A percentile compares a stretch with the other conserved stretches of the same genome.
Evolutionary conservation across 2,329 filamentous ascomycete genomes (phyloP).

Genomic region (Colletotrichum tamarilloi): DNA sequence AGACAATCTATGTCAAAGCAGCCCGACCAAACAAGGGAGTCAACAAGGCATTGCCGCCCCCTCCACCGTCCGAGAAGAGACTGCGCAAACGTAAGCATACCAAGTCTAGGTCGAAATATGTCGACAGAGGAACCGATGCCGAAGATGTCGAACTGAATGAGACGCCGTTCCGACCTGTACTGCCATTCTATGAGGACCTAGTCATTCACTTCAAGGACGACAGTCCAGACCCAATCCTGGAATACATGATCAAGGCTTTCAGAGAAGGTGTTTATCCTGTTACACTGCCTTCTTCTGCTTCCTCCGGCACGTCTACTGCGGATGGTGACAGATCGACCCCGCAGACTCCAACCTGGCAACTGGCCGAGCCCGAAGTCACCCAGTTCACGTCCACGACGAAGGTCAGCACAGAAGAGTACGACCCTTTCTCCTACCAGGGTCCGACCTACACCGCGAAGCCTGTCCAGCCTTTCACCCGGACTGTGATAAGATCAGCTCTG

Average conservation of each 20-base stretch:
- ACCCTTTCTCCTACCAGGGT: slow-evolving; percentile 55
- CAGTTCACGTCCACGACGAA: slow-evolving; percentile 20
- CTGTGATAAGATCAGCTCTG: slow-evolving; percentile 45
- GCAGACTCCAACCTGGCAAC: slow-evolving; percentile 12
- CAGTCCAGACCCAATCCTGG: slow-evolving; percentile 53
- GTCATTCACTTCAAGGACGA: slow-evolving; percentile 65
- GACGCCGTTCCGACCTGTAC: slow-evolving; percentile 53
- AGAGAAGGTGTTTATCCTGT: slow-evolving; percentile 50
- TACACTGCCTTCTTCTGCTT: not conserved
- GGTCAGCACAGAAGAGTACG: slow-evolving; percentile 52
- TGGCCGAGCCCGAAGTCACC: slow-evolving; percentile 11
- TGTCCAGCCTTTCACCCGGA: not conserved
- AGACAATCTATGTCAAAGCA: slow-evolving; percentile 45
- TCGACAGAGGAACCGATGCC: slow-evolving; percentile 42
- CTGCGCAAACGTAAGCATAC: slow-evolving; percentile 35
- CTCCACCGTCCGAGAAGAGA: slow-evolving; percentile 37
- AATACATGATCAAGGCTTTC: slow-evolving; percentile 60
- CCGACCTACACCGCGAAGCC: slow-evolving; percentile 4
- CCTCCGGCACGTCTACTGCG: slow-evolving; percentile 3
- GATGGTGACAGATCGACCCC: slow-evolving; percentile 23
- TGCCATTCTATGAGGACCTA: slow-evolving; percentile 66
- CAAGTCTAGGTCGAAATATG: slow-evolving; percentile 39
- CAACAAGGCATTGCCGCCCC: slow-evolving; percentile 43
- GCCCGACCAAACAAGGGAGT: slow-evolving; percentile 44
- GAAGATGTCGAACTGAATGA: slow-evolving; percentile 39